Base-by-base conservation (phyloP, 78 protist genomes). In the Tieghemostelium lacteum region DNA sequence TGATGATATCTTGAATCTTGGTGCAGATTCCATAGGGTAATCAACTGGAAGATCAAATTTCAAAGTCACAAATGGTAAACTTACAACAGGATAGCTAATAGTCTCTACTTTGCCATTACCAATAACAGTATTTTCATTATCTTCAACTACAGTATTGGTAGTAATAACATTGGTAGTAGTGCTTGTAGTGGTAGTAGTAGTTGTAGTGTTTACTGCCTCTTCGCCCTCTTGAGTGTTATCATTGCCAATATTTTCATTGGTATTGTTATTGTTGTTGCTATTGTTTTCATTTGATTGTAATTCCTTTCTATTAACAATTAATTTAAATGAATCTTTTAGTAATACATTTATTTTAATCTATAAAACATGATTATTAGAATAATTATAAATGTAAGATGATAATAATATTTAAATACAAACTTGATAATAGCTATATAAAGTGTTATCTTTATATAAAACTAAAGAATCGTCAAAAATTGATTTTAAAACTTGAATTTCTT, bases 401-500 rank as follows among this genome's bases (percentile, higher is more conserved):
- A 45, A 45, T 45, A 10, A 14, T 14, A 14, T 10, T 45, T 45
- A 6, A 14, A 45, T 45, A 45, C 10, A 45, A 10, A 14, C 52
- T 45, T 6, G 6, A 6, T 45, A 6, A 14, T 45, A 6, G 10
- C 10, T 45, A 45, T 45, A 6, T 45, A 14, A 6, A 6, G n/a
- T 45, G 52, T 45, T 10, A 45, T 14, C 52, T 10, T 45, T 10
- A 14, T 14, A 45, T 14, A 10, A 14, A 6, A 10, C 6, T 45
- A 72, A 72, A 57, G n/a, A 54, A 16, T 72, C 78, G 55, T n/a
- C 62, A 34, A 54, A 74, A 24, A 74, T 74, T 36, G 85, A 60
- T 28, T 74, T 74, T 34, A 74, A 26, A 61, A 74, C 60, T 33
- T 74, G 69, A 14, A 74, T 37, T 33, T 74, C 85, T 60, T 74